A percentile compares a stretch with the other conserved stretches of the same genome.
phyloP scores from a whole-genome alignment of 768 basidiomycete genomes.

The Leccinellum rugosiceps region DNA sequence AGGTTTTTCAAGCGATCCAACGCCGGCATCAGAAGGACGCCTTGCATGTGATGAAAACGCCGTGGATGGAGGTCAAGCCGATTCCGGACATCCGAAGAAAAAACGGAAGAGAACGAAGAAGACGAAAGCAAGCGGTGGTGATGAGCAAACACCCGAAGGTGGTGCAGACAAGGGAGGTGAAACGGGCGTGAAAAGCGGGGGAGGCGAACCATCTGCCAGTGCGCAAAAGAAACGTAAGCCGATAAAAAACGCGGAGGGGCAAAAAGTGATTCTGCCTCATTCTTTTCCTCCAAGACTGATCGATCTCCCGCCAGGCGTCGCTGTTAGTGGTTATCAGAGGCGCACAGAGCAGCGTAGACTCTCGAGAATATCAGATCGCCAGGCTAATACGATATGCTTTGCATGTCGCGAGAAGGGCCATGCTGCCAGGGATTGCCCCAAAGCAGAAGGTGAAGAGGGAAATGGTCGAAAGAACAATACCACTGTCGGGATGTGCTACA shows the following conservation, averaged over 20 bases:
- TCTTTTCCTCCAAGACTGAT: slow-evolving; percentile 8
- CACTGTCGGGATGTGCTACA: slow-evolving; percentile 61
- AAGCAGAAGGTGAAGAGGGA: slow-evolving; percentile 23
- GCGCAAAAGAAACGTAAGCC: slow-evolving; percentile 29
- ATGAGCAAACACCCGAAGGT: slow-evolving; percentile 1
- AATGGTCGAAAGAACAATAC: slow-evolving; percentile 27
- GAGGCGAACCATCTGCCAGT: slow-evolving; percentile 7
- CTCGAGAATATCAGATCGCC: slow-evolving; percentile 57
- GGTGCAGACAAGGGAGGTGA: slow-evolving; percentile 17
- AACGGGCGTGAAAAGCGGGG: slow-evolving; percentile 17
- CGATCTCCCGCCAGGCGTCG: slow-evolving; percentile 23
- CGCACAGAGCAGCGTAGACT: slow-evolving; percentile 60
- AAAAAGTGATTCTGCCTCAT: slow-evolving; percentile 16
- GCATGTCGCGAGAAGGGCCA: slow-evolving; percentile 85
- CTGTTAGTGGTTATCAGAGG: slow-evolving; percentile 20
- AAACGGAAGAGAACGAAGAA: slow-evolving; percentile 57
- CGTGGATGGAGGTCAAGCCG: slow-evolving; percentile 3
- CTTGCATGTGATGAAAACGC: not conserved
- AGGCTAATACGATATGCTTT: slow-evolving; percentile 70
- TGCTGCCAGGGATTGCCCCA: slow-evolving; percentile 77
- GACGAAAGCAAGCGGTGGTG: slow-evolving; percentile 26
- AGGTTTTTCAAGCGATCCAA: slow-evolving; percentile 36
- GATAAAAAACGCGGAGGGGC: slow-evolving; percentile 26
- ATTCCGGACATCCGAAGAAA: slow-evolving; percentile 43
- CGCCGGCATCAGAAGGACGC: slow-evolving; percentile 5